phyloP scores from a whole-genome alignment of 1,139 yeast genomes.

The Debaryomyces coudertii region DNA sequence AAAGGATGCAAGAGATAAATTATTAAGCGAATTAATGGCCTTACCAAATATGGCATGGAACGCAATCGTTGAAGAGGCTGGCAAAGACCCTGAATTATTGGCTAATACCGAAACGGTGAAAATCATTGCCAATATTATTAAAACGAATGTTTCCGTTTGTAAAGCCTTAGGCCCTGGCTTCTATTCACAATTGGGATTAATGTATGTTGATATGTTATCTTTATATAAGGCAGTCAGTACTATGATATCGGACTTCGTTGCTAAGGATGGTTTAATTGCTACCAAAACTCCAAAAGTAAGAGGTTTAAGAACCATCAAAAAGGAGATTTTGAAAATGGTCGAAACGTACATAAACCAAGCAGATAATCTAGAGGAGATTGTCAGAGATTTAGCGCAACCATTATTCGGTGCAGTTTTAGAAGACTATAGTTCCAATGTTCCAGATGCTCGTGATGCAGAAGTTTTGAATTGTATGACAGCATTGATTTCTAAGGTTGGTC shows the following conservation, averaged over 20 bases:
- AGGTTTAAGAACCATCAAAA: constrained; percentile 93
- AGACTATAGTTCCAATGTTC: constrained; percentile 86
- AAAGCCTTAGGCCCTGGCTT: constrained; percentile 91
- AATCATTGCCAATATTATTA: constrained; percentile 88
- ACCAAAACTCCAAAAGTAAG: constrained; percentile 95
- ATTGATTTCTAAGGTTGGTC: constrained; percentile 84
- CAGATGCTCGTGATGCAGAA: constrained; percentile 98
- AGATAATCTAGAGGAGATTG: constrained; percentile 83
- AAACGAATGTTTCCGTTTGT: constrained; percentile 94
- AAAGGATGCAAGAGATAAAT: constrained; percentile 66
- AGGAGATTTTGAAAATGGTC: constrained; percentile 86
- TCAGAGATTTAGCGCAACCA: constrained; percentile 80
- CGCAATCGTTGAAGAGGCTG: constrained; percentile 86
- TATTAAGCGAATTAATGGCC: constrained; percentile 80
- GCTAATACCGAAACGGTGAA: constrained; percentile 87
- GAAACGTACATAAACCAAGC: constrained; percentile 90
- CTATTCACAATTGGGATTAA: constrained; percentile 82
- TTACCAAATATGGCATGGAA: constrained; percentile 95
- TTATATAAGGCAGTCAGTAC: constrained; percentile 87
- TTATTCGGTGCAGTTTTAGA: constrained; percentile 83
- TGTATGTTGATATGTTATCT: constrained; percentile 88
- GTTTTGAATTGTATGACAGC: constrained; percentile 94
- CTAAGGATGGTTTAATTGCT: constrained; percentile 80
- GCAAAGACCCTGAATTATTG: constrained; percentile 81
- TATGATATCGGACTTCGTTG: constrained; percentile 83